Evolutionary conservation across 2,329 filamentous ascomycete species (phyloP).

Genomic region (Fusarium poae): DNA sequence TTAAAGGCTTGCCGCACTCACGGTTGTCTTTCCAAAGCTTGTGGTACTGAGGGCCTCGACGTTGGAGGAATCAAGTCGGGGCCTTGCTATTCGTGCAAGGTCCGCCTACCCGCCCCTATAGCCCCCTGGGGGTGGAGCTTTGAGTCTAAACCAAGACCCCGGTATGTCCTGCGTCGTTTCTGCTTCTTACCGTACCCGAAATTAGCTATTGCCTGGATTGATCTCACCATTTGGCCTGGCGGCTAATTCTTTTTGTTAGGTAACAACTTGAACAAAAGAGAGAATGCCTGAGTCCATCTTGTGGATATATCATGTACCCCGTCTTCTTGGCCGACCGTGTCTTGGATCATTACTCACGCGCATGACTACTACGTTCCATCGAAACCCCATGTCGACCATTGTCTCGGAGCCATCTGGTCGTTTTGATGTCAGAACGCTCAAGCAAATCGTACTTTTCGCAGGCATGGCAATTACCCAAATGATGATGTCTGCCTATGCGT

Average conservation of each 20-base stretch:
- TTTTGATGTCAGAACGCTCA: slow-evolving; percentile 7
- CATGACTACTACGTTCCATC: slow-evolving; percentile 22
- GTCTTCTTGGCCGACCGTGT: slow-evolving; percentile 17
- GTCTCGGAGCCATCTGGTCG: slow-evolving; percentile 13
- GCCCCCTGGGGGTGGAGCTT: slow-evolving; percentile 13
- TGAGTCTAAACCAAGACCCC: slow-evolving; percentile 11
- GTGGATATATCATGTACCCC: slow-evolving; percentile 24
- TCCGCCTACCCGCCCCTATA: not conserved
- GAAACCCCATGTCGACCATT: slow-evolving; percentile 16
- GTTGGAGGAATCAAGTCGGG: slow-evolving; percentile 12
- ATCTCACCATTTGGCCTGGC: slow-evolving; percentile 17
- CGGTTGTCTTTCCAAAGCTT: slow-evolving; percentile 15
- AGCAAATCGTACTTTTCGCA: not conserved
- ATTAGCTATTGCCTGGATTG: slow-evolving; percentile 7
- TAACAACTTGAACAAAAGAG: not conserved
- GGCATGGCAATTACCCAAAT: not conserved
- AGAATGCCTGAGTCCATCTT: slow-evolving; percentile 6
- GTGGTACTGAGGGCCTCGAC: slow-evolving; percentile 4
- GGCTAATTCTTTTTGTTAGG: slow-evolving; percentile 18
- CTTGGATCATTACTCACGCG: slow-evolving; percentile 22
- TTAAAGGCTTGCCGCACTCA: not conserved
- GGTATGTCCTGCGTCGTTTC: slow-evolving; percentile 11
- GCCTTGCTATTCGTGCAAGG: not conserved
- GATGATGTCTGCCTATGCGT: not conserved
- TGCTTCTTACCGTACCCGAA: slow-evolving; percentile 4